Evolutionary conservation across 2,329 filamentous ascomycete genomes (phyloP).

Genomic region (Onygena corvina): DNA sequence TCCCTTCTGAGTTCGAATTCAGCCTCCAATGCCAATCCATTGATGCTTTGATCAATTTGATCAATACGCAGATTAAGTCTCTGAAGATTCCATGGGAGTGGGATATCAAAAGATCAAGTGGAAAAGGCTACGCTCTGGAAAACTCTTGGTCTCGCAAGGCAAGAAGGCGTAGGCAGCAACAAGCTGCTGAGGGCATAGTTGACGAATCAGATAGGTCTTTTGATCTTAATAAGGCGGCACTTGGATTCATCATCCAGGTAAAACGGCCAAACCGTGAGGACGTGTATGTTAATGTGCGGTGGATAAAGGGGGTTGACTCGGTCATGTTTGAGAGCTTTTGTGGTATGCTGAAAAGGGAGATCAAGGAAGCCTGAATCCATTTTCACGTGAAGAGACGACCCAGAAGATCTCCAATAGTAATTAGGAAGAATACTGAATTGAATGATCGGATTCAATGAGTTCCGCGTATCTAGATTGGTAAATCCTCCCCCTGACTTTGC

Average conservation of each 20-base stretch:
- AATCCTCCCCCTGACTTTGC: background rate
- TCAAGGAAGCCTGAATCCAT: conserved; percentile 17
- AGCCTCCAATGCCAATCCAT: conserved; percentile 20
- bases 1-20: conserved; percentile 41
- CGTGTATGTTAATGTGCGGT: conserved; percentile 47
- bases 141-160: conserved; percentile 73
- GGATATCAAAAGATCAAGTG: conserved; percentile 42
- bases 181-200: conserved; percentile 15
- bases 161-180: conserved; percentile 43
- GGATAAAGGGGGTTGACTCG: conserved; percentile 63
- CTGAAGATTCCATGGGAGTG: conserved; percentile 57
- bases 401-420: too few species aligned
- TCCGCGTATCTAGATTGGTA: too few species aligned
- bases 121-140: conserved; percentile 48
- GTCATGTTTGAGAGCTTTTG: conserved; percentile 77
- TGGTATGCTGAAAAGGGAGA: conserved; percentile 57
- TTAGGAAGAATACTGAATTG: too few species aligned
- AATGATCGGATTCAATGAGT: too few species aligned
- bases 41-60: conserved; percentile 24
- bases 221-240: conserved; percentile 31
- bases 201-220: conserved; percentile 22
- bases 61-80: conserved; percentile 40
- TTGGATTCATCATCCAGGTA: conserved; percentile 41
- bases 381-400: background rate
- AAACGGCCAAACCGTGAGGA: conserved; percentile 14